Base-by-base conservation (phyloP, 225 moss, liverwort and hornwort species). In the Physcomitrium patens region DNA sequence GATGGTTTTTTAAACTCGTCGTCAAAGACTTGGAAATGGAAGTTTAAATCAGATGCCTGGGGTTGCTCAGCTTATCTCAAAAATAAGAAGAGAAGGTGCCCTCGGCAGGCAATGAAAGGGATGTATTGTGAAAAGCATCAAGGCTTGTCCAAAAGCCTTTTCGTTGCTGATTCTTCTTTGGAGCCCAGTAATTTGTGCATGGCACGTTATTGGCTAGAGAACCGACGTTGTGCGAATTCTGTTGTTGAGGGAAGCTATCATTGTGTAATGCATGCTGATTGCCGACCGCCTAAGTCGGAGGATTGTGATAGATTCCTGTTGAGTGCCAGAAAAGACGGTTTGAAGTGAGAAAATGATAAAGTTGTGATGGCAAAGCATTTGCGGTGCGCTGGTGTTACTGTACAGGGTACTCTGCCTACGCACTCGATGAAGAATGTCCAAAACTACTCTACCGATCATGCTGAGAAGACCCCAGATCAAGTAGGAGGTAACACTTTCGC, bases 91-190 rank as follows among this genome's bases (percentile, higher is more conserved):
- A 80, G 96, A 78, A 92, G 94, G 50, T 96, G 96, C 77, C 83
- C 89, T 86, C 92, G 93, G 57, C 86, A 81, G 79, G 90, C 86
- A 76, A 87, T 86, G 81, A 87, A 80, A 88, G 92, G 87, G 46
- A 86, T 86, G 23, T 94, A 90, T 61, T 96, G 96, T 82, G 91
- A 89, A 72, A 96, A 94, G 77, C 96, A 96, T 76, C 85, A 89
- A 65, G 77, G 87, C 80, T 75, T 96, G 67, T 83, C 82, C 62
- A 78, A 85, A 78, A 81, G 64, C 59, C 85, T 73, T 67, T 75
- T 82, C 66, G 59, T 64, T 72, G 17, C 63, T 28, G 85, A 85
- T 83, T 83, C 85, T 75, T 80, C 78, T 60, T 85, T 85, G 80
- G 85, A 83, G 82, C 85, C 88, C 70, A 88, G 88, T 72, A 67